Base-by-base conservation (phyloP, 169 alveolate genomes). In the Neospora caninum region DNA sequence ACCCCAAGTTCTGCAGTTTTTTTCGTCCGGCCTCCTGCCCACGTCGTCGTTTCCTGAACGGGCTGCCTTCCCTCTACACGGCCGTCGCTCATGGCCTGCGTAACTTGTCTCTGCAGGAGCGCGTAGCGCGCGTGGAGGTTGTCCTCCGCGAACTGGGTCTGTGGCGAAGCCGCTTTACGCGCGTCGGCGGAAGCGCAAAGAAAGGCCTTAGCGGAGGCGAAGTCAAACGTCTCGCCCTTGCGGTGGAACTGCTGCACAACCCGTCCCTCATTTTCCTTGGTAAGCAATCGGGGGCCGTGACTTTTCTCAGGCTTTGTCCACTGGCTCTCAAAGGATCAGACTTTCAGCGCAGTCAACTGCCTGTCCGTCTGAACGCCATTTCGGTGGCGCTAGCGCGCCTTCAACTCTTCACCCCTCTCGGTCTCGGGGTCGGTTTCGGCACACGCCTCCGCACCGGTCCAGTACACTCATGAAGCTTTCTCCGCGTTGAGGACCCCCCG, bases 261-360 rank as follows among this genome's bases (percentile, higher is more conserved):
- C 99, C 99, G 42, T 93, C 96, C 18, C 93, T 98, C 88, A 92
- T 98, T 39, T 93, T 98, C 94, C 95, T 98, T 84, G 99, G 98
- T 96, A 98, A 98, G 92, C 99, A 1, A 1, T 49, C 13, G 58
- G 13, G 13, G n/a, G 13, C 4, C 58, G 58, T 7, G 13, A 49
- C 13, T 4, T 49, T 13, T 49, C 22, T 49, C 13, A 13, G 13
- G 58, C 58, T 49, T 13, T n/a, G n/a, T n/a, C n/a, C n/a, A n/a
- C n/a, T n/a, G n/a, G n/a, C n/a, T n/a, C n/a, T n/a, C n/a, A n/a
- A n/a, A 49, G 58, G 58, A 49, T 49, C 58, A 7, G 58, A 7
- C 13, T 49, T 49, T 49, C 58, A 49, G 4, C 58, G 58, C 58
- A 13, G n/a, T n/a, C n/a, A n/a, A n/a, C n/a, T n/a, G n/a, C n/a